Percentiles rank a stretch among this genome's conserved stretches.
phyloP scores from a whole-genome alignment of 495 filamentous ascomycete species.

The Articulospora tetracladia region DNA sequence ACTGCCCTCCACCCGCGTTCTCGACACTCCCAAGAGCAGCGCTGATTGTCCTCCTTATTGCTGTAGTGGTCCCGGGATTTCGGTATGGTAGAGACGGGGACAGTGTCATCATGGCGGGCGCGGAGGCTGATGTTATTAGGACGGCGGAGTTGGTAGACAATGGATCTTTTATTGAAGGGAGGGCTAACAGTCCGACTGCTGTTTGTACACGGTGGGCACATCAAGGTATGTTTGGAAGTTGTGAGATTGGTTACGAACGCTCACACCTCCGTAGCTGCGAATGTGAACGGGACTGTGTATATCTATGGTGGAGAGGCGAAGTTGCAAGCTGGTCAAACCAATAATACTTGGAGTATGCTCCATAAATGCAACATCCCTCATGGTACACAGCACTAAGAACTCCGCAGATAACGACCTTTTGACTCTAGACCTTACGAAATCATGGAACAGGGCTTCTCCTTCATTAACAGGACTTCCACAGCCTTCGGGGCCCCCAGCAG shows the following conservation, averaged over 20 bases:
- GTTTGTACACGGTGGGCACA: slow-evolving; percentile 66
- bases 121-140: slow-evolving; percentile 41
- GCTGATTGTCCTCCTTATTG: slow-evolving; percentile 48
- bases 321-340: slow-evolving; percentile 44
- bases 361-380: background rate
- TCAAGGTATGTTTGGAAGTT: slow-evolving; percentile 51
- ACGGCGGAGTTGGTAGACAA: slow-evolving; percentile 21
- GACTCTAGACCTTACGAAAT: slow-evolving; percentile 58
- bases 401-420: slow-evolving; percentile 64
- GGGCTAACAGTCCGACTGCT: slow-evolving; percentile 44
- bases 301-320: slow-evolving; percentile 68
- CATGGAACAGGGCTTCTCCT: slow-evolving; percentile 64
- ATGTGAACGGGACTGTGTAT: slow-evolving; percentile 68
- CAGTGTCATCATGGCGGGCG: slow-evolving; percentile 28
- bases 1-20: slow-evolving; percentile 37
- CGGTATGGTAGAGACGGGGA: slow-evolving; percentile 30
- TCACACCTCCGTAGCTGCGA: slow-evolving; percentile 17
- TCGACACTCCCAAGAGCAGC: slow-evolving; percentile 38
- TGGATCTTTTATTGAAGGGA: slow-evolving; percentile 28
- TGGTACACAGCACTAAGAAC: slow-evolving; percentile 23
- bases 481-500: slow-evolving; percentile 64
- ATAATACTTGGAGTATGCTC: slow-evolving; percentile 61
- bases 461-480: slow-evolving; percentile 54
- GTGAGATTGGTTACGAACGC: background rate
- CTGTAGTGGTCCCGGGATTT: slow-evolving; percentile 45